phyloP scores from a whole-genome alignment of 306 rosid genomes.

The Cicer pinnatifidum region DNA sequence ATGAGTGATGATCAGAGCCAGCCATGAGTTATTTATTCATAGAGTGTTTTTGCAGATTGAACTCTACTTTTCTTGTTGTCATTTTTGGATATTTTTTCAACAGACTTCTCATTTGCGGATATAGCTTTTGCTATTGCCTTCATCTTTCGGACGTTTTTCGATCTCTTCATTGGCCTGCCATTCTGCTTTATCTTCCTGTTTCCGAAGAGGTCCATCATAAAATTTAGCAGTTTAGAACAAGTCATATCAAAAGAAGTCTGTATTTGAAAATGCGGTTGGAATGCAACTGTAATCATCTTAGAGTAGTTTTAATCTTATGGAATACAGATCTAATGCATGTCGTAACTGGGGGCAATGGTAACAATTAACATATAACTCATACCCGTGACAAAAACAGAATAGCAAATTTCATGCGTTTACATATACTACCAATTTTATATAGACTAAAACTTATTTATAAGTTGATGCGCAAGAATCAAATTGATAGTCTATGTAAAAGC shows the following conservation, averaged over 20 bases:
- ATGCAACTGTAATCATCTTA: not conserved
- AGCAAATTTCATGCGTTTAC: not conserved
- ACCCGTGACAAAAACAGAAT: not conserved
- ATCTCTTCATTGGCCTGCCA: conserved; percentile 87
- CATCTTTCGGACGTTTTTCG: conserved; percentile 69
- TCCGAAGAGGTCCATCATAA: conserved; percentile 36
- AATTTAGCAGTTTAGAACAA: conserved; percentile 22
- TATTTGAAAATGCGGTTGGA: conserved; percentile 20
- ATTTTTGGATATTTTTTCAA: conserved; percentile 61
- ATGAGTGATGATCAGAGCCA: conserved; percentile 15
- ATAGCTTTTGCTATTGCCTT: conserved; percentile 78
- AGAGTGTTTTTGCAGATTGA: conserved; percentile 76
- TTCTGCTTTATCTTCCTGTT: conserved; percentile 74
- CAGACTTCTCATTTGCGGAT: conserved; percentile 56
- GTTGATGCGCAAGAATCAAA: not conserved
- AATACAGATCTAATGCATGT: not conserved
- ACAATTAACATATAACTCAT: not conserved
- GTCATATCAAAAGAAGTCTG: not conserved
- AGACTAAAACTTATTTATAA: too few species aligned
- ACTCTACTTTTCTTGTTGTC: conserved; percentile 69
- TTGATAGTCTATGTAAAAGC: not conserved
- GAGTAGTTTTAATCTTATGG: not conserved
- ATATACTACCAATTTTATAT: too few species aligned
- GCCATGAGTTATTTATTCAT: conserved; percentile 55
- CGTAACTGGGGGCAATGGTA: not conserved